Conservation (phyloP, 768 basidiomycete genomes). For the Suillus subluteus region DNA sequence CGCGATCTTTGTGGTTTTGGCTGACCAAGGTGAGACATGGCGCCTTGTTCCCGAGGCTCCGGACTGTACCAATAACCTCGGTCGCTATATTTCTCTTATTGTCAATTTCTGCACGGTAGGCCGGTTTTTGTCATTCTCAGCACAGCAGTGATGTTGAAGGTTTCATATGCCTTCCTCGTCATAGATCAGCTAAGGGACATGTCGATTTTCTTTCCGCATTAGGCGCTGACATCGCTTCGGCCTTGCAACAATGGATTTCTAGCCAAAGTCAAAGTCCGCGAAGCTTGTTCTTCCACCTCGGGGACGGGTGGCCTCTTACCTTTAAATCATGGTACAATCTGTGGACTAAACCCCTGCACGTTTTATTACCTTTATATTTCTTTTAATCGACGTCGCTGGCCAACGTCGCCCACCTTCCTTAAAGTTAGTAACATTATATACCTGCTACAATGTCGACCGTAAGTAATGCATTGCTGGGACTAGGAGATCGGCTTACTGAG, state of each 20-base stretch:
- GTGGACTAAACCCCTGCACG: conserved; percentile 10
- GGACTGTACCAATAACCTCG: conserved; percentile 12
- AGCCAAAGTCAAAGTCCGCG: conserved; percentile 12
- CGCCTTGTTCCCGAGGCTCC: conserved; percentile 22
- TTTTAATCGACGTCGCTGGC: conserved; percentile 46
- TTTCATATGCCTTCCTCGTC: conserved; percentile 8
- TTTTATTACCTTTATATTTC: conserved; percentile 18
- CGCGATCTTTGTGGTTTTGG: conserved; percentile 20
- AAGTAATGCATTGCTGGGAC: neutral
- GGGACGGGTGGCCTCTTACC: conserved; percentile 15
- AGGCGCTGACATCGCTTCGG: conserved; percentile 7
- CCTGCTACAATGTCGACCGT: conserved; percentile 4
- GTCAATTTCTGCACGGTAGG: conserved; percentile 3
- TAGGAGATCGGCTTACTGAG: neutral
- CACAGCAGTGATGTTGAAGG: neutral
- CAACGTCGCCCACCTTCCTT: conserved; percentile 41
- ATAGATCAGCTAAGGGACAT: conserved; percentile 3
- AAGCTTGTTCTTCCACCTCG: conserved; percentile 16
- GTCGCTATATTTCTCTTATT: conserved; percentile 10
- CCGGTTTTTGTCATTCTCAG: conserved; percentile 27
- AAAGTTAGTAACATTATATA: conserved; percentile 11
- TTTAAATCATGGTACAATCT: conserved; percentile 23
- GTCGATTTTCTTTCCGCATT: conserved; percentile 8
- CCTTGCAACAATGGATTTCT: conserved; percentile 28
- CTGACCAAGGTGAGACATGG: conserved; percentile 38